phyloP scores from a whole-genome alignment of 441 rosid genomes.

The Corymbia citriodora region DNA sequence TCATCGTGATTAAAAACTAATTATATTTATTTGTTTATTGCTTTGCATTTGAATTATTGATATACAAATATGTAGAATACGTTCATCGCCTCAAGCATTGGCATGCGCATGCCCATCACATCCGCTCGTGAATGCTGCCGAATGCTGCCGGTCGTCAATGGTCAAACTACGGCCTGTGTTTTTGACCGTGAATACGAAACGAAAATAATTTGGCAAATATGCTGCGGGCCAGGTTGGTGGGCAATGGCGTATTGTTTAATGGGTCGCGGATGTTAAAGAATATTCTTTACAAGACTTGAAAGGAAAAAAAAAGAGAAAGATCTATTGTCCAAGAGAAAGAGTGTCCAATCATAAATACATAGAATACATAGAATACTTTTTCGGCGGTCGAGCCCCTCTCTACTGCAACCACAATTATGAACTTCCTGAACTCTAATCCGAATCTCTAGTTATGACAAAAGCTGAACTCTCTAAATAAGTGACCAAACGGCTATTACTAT shows the following conservation, averaged over 20 bases:
- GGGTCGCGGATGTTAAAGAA: not conserved
- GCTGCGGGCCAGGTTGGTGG: not conserved
- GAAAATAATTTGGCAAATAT: not conserved
- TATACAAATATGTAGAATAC: not conserved
- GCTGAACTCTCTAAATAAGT: not conserved
- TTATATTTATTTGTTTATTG: not conserved
- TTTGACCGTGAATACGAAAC: not conserved
- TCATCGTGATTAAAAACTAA: not conserved
- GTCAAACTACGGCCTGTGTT: not conserved
- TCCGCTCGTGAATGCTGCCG: not conserved
- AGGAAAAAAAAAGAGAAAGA: not conserved
- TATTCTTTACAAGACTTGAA: not conserved
- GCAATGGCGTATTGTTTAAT: not conserved
- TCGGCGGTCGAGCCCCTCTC: not conserved
- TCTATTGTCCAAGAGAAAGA: not conserved
- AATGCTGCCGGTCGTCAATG: not conserved
- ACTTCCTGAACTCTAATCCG: no score
- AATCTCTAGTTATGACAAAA: not conserved
- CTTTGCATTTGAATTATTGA: not conserved
- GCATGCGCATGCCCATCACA: not conserved
- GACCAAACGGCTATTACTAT: not conserved
- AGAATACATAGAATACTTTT: not conserved
- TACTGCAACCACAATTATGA: not conserved
- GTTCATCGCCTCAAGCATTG: not conserved
- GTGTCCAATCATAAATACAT: fast-evolving